These are phyloP conservation scores for Rheum nobile DNA, from an alignment of 148 eudicot genomes.

Conservation along the genomic window DNA sequence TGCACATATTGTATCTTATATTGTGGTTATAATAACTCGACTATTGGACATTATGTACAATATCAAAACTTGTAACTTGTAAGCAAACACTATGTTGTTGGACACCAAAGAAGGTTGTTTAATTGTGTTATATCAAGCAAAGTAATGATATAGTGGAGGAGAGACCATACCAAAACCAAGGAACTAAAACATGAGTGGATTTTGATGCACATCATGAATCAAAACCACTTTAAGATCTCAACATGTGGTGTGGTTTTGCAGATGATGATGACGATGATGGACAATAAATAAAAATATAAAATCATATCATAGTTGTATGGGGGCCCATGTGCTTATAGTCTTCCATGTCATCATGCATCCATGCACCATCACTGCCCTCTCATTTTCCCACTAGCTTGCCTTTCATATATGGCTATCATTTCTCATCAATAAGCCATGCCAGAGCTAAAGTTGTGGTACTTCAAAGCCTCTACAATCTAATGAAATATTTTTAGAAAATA, in stretches of 20 bases:
- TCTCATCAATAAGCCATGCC: not conserved
- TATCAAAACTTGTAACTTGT: too few species aligned
- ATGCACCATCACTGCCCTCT: slow-evolving; percentile 9
- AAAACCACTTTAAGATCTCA: not conserved
- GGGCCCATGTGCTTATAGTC: slow-evolving; percentile 6
- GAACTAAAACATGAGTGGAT: not conserved
- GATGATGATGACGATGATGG: slow-evolving; percentile 3
- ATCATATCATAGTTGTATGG: not conserved
- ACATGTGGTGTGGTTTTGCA: not conserved
- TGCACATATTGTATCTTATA: not conserved
- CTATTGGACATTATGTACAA: not conserved
- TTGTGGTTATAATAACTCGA: too few species aligned
- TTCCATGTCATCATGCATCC: slow-evolving; percentile 4
- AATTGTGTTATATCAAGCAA: too few species aligned
- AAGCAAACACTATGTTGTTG: too few species aligned
- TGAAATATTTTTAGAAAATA: not conserved
- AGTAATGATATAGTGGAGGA: not conserved
- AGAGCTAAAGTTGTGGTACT: not conserved
- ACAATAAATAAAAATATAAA: not conserved
- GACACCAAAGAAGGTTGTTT: too few species aligned
- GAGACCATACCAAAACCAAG: not conserved
- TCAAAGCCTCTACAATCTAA: not conserved
- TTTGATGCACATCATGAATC: slow-evolving; percentile 3
- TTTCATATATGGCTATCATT: not conserved
- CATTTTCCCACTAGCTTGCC: not conserved